Conservation (phyloP, 345 rosid species). For the Alliaria petiolata region DNA sequence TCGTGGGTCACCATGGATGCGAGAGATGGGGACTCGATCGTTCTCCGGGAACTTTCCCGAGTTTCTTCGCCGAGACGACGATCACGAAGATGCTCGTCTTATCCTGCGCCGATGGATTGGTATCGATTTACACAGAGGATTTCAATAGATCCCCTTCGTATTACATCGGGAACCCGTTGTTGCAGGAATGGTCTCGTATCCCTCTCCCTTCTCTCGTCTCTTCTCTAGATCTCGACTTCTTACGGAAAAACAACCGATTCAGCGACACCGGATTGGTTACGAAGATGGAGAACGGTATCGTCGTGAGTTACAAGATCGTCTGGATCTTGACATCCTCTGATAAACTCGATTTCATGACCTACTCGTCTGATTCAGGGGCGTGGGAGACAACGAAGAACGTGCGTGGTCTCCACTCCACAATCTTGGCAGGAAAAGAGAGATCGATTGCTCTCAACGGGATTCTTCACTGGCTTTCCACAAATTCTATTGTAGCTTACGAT, state of each 20-base stretch:
- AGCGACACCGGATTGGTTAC: constrained; percentile 14
- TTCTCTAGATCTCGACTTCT: neutral
- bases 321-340: neutral
- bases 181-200: constrained; percentile 6
- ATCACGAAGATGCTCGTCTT: neutral
- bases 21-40: neutral
- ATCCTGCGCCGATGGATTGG: constrained; percentile 12
- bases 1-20: constrained; percentile 15
- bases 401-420: neutral
- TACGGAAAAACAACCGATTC: neutral
- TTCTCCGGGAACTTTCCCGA: neutral
- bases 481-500: neutral
- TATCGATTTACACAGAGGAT: neutral
- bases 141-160: neutral
- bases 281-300: neutral
- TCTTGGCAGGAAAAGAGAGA: neutral
- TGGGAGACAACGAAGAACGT: neutral
- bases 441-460: constrained; percentile 15
- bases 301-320: constrained; percentile 22
- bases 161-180: constrained; percentile 17
- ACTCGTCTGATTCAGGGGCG: constrained; percentile 7
- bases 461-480: constrained; percentile 18
- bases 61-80: neutral
- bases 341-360: neutral
- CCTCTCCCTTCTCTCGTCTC: neutral